Conservation (phyloP, 2,329 filamentous ascomycete genomes). For the Bisporella sp. region DNA sequence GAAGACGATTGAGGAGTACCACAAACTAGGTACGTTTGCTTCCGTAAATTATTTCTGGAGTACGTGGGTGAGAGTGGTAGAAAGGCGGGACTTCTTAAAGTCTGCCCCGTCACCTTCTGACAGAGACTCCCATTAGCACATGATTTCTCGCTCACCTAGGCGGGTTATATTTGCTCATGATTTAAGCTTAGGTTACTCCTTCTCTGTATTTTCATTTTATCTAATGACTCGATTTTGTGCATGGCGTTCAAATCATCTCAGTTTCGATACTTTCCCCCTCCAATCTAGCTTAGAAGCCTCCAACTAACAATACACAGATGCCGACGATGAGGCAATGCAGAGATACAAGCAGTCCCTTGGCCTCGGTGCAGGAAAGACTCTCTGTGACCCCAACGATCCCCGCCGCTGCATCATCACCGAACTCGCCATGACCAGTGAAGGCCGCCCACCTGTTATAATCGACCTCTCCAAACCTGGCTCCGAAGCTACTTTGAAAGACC, state of each 20-base stretch:
- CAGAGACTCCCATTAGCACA: no score
- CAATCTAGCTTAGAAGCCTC: slow-evolving; percentile 5
- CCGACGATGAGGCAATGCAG: slow-evolving; percentile 84
- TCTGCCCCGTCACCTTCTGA: no score
- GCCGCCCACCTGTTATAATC: slow-evolving; percentile 79
- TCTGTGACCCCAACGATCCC: slow-evolving; percentile 72
- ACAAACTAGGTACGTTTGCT: slow-evolving; percentile 73
- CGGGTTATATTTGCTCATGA: no score
- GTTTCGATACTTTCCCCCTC: not conserved
- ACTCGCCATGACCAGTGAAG: slow-evolving; percentile 79
- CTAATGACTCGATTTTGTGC: not conserved
- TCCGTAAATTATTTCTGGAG: not conserved
- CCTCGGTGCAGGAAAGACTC: slow-evolving; percentile 63
- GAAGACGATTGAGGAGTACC: slow-evolving; percentile 93
- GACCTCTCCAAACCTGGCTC: slow-evolving; percentile 72
- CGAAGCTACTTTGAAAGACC: slow-evolving; percentile 72
- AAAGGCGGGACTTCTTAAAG: no score
- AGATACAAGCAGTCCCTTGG: slow-evolving; percentile 97
- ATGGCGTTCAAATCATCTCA: not conserved
- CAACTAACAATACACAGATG: slow-evolving; percentile 15
- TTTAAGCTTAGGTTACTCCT: no score
- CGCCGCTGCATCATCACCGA: slow-evolving; percentile 91
- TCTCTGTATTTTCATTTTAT: not conserved
- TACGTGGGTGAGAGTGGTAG: no score
- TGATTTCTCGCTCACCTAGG: no score